Conservation (phyloP, 495 filamentous ascomycete species). For the Trichoderma gamsii region DNA sequence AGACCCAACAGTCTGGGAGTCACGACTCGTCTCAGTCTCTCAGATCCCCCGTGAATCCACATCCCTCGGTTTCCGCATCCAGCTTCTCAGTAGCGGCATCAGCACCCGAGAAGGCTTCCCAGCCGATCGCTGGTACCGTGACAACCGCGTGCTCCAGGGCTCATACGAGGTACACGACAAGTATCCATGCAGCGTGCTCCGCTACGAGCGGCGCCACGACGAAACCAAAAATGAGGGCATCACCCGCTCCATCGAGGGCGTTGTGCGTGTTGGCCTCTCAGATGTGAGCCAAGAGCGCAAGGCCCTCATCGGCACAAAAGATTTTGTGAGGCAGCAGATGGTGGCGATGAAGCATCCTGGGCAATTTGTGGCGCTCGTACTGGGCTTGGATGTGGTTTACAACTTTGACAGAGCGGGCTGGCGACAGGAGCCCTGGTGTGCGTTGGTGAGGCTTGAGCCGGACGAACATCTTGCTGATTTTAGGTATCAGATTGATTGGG, state of each 20-base stretch:
- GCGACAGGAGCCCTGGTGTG: neutral
- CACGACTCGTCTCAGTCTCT: neutral
- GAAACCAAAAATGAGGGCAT: no score
- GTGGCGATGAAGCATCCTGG: neutral
- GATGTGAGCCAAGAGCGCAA: no score
- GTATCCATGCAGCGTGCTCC: neutral
- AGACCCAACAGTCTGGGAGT: neutral
- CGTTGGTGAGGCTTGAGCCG: neutral
- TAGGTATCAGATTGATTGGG: neutral
- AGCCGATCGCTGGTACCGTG: neutral
- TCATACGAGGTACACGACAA: neutral
- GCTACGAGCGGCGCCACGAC: no score
- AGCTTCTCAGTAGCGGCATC: neutral
- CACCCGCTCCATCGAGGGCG: no score
- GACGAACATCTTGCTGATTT: neutral
- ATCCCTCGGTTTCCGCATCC: neutral
- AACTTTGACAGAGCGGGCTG: neutral
- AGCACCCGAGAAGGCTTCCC: neutral
- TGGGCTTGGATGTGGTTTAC: neutral
- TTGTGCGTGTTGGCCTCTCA: no score
- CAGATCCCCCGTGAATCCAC: neutral
- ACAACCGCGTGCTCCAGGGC: neutral
- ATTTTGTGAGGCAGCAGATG: neutral
- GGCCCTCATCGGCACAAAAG: no score
- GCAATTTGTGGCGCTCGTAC: neutral